Conservation (phyloP, 2,329 filamentous ascomycete species). For the Pezicula neosporulosa region DNA sequence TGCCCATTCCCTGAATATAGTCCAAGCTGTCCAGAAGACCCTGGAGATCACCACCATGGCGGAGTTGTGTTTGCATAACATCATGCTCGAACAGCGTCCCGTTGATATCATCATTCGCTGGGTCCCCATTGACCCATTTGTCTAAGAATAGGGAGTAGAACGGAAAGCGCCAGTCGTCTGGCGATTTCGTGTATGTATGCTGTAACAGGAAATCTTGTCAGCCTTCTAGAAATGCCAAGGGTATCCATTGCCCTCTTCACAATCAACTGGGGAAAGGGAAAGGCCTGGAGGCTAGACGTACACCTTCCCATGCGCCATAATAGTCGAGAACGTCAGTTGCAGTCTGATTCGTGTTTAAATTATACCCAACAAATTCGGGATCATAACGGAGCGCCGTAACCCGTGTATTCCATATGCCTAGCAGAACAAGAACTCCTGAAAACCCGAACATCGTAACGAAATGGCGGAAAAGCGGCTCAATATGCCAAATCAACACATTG, state of each 20-base stretch:
- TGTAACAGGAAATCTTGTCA: conserved; percentile 10
- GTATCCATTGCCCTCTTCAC: too few relatives aligned
- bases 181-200: conserved; percentile 50
- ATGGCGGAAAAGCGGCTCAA: neutral
- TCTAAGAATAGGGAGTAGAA: conserved; percentile 63
- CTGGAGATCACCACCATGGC: conserved; percentile 57
- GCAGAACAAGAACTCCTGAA: neutral
- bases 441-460: conserved; percentile 1
- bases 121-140: conserved; percentile 61
- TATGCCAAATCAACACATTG: conserved; percentile 1
- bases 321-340: conserved; percentile 38
- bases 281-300: neutral
- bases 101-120: conserved; percentile 59
- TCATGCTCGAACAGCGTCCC: conserved; percentile 59
- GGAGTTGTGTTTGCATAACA: conserved; percentile 52
- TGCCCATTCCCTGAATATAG: conserved; percentile 63
- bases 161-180: conserved; percentile 60
- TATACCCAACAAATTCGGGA: conserved; percentile 40
- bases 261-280: neutral
- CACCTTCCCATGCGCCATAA: conserved; percentile 45
- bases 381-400: conserved; percentile 3
- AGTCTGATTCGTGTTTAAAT: conserved; percentile 51
- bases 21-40: conserved; percentile 58
- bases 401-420: neutral
- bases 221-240: too few relatives aligned